These are phyloP conservation scores for Petasospora rhodanensis DNA, from an alignment of 1,139 yeast genomes.

Conservation along the genomic window DNA sequence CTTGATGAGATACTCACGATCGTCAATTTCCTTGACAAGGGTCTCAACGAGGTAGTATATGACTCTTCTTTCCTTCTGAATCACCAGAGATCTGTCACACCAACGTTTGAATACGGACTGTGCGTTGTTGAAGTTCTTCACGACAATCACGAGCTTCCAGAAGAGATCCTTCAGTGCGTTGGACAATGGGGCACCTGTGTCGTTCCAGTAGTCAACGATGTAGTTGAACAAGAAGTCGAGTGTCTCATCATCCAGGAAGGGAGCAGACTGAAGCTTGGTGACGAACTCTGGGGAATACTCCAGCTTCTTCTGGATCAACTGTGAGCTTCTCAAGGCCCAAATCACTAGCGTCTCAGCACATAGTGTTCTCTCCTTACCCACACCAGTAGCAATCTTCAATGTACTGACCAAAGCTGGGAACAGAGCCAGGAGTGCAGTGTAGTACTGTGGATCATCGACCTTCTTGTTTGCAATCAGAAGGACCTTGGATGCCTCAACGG, in stretches of 20 bases:
- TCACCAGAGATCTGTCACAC: slow-evolving; percentile 38
- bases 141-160: slow-evolving; percentile 42
- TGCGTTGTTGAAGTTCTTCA: slow-evolving; percentile 27
- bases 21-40: slow-evolving; percentile 41
- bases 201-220: slow-evolving; percentile 65
- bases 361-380: slow-evolving; percentile 31
- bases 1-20: slow-evolving; percentile 37
- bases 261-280: too few relatives aligned
- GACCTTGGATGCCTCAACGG: slow-evolving; percentile 7
- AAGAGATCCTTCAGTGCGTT: slow-evolving; percentile 63
- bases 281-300: too few relatives aligned
- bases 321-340: slow-evolving; percentile 56
- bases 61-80: slow-evolving; percentile 51
- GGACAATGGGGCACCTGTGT: slow-evolving; percentile 64
- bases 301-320: slow-evolving; percentile 25
- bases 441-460: slow-evolving; percentile 12
- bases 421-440: slow-evolving; percentile 8
- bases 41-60: slow-evolving; percentile 56
- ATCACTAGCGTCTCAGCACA: slow-evolving; percentile 60
- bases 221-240: slow-evolving; percentile 44
- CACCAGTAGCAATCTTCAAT: slow-evolving; percentile 13
- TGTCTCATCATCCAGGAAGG: slow-evolving; percentile 21
- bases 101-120: slow-evolving; percentile 37
- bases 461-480: slow-evolving; percentile 13
- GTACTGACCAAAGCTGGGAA: slow-evolving; percentile 16